Evolutionary conservation across 768 basidiomycete species (phyloP).

Genomic region (Hortiboletus campestris): DNA sequence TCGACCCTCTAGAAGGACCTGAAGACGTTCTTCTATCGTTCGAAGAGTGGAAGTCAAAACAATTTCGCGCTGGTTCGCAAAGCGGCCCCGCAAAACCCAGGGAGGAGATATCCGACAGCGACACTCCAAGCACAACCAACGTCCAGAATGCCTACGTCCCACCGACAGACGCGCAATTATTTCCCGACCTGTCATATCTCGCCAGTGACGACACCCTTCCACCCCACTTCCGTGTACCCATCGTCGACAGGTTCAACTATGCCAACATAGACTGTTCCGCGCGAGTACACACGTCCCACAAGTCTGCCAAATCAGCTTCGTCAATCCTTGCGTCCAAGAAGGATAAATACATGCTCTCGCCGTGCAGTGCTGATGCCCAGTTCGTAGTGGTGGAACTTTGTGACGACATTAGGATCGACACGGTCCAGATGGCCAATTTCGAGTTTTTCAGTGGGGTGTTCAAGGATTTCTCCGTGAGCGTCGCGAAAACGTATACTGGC

Average conservation of each 20-base stretch:
- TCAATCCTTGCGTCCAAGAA: slow-evolving; percentile 86
- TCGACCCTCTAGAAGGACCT: slow-evolving; percentile 41
- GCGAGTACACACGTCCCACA: slow-evolving; percentile 82
- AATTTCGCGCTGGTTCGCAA: slow-evolving; percentile 40
- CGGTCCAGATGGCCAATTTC: slow-evolving; percentile 93
- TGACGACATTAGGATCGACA: slow-evolving; percentile 96
- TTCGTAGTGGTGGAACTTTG: slow-evolving; percentile 96
- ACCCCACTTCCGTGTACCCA: slow-evolving; percentile 69
- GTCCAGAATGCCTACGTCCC: slow-evolving; percentile 2
- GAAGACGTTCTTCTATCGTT: slow-evolving; percentile 75
- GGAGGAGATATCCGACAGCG: slow-evolving; percentile 5
- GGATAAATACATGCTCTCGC: slow-evolving; percentile 96
- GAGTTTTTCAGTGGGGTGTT: slow-evolving; percentile 98
- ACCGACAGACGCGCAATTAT: slow-evolving; percentile 6
- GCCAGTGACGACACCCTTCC: slow-evolving; percentile 33
- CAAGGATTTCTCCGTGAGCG: slow-evolving; percentile 86
- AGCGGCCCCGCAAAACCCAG: slow-evolving; percentile 17
- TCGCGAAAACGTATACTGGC: slow-evolving; percentile 74
- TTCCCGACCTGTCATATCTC: slow-evolving; percentile 14
- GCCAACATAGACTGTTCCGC: slow-evolving; percentile 92
- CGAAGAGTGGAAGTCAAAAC: slow-evolving; percentile 85
- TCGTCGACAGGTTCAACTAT: slow-evolving; percentile 92
- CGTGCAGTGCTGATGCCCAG: slow-evolving; percentile 62
- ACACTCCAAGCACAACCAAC: neutral
- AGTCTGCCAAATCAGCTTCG: slow-evolving; percentile 75